These are phyloP conservation scores for Zygoascus bituminiphila DNA, from an alignment of 805 yeast species.

Conservation along the genomic window DNA sequence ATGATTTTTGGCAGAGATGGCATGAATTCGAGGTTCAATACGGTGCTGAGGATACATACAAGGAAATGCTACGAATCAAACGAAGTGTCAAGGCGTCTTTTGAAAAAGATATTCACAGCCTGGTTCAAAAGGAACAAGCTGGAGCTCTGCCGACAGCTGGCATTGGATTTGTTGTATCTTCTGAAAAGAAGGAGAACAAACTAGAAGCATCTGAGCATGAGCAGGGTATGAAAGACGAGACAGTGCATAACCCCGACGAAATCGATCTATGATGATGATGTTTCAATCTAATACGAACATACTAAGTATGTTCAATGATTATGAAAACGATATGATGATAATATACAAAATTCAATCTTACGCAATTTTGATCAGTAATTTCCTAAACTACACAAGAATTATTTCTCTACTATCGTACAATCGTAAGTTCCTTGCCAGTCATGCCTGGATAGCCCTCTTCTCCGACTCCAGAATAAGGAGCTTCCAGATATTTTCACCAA, in stretches of 20 bases:
- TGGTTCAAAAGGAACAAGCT: conserved; percentile 1
- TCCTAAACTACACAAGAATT: no score
- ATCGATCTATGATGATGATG: conserved; percentile 16
- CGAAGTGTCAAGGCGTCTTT: conserved; percentile 31
- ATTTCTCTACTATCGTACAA: no score
- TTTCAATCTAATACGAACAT: no score
- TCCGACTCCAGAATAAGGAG: conserved; percentile 20
- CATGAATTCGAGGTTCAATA: conserved; percentile 59
- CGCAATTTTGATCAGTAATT: no score
- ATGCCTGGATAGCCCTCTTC: conserved; percentile 6
- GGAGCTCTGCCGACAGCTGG: conserved; percentile 9
- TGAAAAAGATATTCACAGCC: conserved; percentile 4
- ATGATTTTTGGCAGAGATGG: conserved; percentile 58
- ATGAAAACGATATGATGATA: neutral
- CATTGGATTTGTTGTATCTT: conserved; percentile 20
- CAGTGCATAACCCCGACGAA: conserved; percentile 16
- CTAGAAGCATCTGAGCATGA: neutral
- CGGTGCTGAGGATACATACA: conserved; percentile 67
- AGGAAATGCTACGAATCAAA: conserved; percentile 60
- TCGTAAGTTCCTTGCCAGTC: no score
- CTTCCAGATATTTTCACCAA: conserved; percentile 22
- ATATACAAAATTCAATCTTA: neutral
- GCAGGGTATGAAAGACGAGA: neutral
- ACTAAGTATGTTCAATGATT: neutral
- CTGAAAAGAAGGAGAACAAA: neutral